These are phyloP conservation scores for Bolboschoenus planiculmis DNA, from an alignment of 176 grass and related monocot genomes.

Conservation along the genomic window DNA sequence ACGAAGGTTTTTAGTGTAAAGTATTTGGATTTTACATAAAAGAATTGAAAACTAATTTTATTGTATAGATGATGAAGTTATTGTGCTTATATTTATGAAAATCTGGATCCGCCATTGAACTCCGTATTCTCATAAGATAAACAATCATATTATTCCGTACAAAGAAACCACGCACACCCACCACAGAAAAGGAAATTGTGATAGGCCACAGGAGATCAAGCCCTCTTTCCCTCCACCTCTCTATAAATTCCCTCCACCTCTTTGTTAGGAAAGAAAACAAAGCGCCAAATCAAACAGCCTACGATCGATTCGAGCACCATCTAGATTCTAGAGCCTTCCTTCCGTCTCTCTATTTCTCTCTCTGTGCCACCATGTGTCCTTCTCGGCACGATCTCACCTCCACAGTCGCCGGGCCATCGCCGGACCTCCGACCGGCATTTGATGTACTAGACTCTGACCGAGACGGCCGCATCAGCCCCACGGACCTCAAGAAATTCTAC, in stretches of 20 bases:
- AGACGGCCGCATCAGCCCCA: conserved; percentile 87
- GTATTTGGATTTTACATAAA: too few species aligned
- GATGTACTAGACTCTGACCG: conserved; percentile 85
- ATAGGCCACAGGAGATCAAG: not conserved
- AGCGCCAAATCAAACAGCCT: conserved; percentile 13
- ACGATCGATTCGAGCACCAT: not conserved
- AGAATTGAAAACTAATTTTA: too few species aligned
- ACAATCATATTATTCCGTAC: too few species aligned
- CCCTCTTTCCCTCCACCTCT: not conserved
- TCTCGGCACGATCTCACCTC: conserved; percentile 38
- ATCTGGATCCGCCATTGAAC: too few species aligned
- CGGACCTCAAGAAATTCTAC: conserved; percentile 92
- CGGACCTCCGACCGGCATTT: conserved; percentile 62
- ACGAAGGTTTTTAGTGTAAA: too few species aligned
- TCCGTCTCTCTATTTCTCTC: not conserved
- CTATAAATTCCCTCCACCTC: conserved; percentile 39
- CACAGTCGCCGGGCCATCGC: conserved; percentile 15
- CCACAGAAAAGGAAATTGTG: not conserved
- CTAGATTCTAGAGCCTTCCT: not conserved
- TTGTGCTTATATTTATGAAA: too few species aligned
- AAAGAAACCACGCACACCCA: not conserved
- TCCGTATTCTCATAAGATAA: too few species aligned
- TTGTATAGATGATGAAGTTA: too few species aligned
- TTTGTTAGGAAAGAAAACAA: not conserved
- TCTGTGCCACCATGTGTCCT: conserved; percentile 48